Conservation (phyloP, 202 grass and related monocot genomes). For the Sporobolus alterniflorus region DNA sequence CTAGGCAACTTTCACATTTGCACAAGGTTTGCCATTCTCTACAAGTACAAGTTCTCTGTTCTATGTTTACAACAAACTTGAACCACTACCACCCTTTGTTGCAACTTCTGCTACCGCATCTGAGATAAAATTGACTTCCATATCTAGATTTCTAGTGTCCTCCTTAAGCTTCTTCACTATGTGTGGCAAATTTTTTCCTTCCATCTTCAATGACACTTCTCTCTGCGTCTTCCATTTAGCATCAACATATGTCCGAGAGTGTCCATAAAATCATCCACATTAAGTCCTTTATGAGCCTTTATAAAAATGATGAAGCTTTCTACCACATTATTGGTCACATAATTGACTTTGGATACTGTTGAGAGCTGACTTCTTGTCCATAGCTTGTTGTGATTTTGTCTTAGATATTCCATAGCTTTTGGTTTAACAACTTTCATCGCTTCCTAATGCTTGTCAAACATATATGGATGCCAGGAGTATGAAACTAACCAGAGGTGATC, state of each 20-base stretch:
- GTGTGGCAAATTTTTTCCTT: no score
- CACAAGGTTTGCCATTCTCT: no score
- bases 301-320: neutral
- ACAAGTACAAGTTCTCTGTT: no score
- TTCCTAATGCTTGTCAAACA: neutral
- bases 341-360: neutral
- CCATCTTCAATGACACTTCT: neutral
- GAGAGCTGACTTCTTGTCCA: conserved; percentile 30
- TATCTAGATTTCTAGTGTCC: no score
- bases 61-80: no score
- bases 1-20: no score
- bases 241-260: neutral
- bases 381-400: neutral
- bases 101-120: no score
- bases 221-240: neutral
- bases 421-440: neutral
- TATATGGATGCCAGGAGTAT: neutral
- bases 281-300: neutral
- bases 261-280: neutral
- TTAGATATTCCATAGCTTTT: neutral
- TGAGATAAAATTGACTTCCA: no score
- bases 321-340: conserved; percentile 27
- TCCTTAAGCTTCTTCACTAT: no score
- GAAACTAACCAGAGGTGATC: neutral
- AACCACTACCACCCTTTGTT: no score